phyloP scores from a whole-genome alignment of 352 stramenopile species.

The Phytopythium oedochilum region DNA sequence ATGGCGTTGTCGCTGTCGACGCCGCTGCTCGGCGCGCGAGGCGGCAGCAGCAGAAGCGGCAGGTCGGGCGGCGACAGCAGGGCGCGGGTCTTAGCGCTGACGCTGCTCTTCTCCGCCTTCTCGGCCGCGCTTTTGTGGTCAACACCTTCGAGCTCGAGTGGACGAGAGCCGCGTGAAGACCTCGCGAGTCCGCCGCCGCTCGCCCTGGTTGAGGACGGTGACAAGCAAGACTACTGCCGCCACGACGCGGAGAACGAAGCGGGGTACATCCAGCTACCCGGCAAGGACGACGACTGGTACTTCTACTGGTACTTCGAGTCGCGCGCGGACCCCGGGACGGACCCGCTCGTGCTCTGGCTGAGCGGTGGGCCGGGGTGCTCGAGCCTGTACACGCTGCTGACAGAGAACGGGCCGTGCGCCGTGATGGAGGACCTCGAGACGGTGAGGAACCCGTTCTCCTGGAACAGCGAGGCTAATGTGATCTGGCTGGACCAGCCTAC shows the following conservation, averaged over 20 bases:
- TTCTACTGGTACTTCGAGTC: conserved; percentile 74
- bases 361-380: conserved; percentile 58
- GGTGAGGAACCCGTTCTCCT: conserved; percentile 37
- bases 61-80: not conserved
- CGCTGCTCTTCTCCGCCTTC: not conserved
- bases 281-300: conserved; percentile 49
- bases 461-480: conserved; percentile 44
- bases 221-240: not conserved
- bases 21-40: not conserved
- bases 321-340: conserved; percentile 15
- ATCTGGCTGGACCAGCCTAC: conserved; percentile 60
- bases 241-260: conserved; percentile 19
- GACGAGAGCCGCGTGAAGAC: not conserved
- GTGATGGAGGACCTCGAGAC: conserved; percentile 23
- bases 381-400: conserved; percentile 46
- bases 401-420: conserved; percentile 58
- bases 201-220: not conserved
- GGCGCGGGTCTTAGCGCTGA: not conserved
- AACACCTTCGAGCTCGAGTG: not conserved
- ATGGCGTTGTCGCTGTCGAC: conserved; percentile 1
- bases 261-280: conserved; percentile 49
- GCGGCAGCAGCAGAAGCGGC: not conserved
- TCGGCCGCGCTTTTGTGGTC: not conserved
- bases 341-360: conserved; percentile 64
- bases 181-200: not conserved